Evolutionary conservation across 106 monocot genomes (phyloP), one percentile per base, ranked within the genome.

Genomic region (Apostasia shenzhenica): DNA sequence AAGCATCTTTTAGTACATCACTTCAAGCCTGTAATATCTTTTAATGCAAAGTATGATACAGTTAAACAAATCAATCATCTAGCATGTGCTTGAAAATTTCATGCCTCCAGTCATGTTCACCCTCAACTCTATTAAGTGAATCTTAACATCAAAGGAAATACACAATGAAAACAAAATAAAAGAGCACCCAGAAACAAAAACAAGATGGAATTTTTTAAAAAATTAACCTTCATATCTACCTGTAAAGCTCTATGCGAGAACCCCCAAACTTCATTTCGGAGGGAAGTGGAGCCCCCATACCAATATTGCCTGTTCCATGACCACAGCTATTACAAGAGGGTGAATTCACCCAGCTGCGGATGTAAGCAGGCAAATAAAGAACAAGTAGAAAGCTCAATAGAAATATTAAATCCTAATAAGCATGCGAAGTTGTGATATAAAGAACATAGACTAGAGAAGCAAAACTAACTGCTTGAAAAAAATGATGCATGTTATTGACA

Each of bases 291-390:
- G 55, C 37, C 58, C 88, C 92, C 88, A 93, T 93, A 66, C 88
- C 88, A 59, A 75, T 60, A 63, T 55, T 79, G 70, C n/a, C 86
- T 4, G 92, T 93, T 66, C 63, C 79, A 72, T 67, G 41, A 40
- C 83, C 88, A 80, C 92, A 93, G 43, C 76, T 69, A 63, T 89
- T 81, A 67, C 92, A 93, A 55, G 88, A 73, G 45, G 88, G 86
- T 55, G 88, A 73, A 81, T 93, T 93, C 9, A 93, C 86, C 92
- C 92, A 93, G 3, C 92, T 93, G 77, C 74, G 78, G 71, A 67
- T 67, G 70, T 14, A 70, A 72, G 10, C 40, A 63, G 4, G 45
- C 11, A 45, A 26, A 26, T 26, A 43, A 45, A 43, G 12, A 8
- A 62, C 43, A 62, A 13, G 26, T 45, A 45, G 41, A 45, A 26